Evolutionary conservation across 495 filamentous ascomycete genomes (phyloP).

Genomic region (Immersiella caudata): DNA sequence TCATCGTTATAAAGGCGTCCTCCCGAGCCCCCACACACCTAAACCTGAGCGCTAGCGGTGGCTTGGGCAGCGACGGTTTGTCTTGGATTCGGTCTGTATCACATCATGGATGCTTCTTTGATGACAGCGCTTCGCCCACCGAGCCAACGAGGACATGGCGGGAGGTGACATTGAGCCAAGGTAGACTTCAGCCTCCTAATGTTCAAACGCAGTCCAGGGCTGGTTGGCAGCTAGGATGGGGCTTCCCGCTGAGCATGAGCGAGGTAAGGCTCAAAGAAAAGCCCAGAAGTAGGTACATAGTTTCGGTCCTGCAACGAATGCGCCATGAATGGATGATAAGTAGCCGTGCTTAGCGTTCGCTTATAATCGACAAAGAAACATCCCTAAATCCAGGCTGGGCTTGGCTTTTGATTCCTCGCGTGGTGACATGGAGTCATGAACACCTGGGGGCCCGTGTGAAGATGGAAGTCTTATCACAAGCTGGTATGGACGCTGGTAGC

Average conservation of each 20-base stretch:
- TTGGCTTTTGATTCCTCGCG: not conserved
- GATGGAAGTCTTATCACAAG: not conserved
- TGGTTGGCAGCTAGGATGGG: not conserved
- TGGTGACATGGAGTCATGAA: not conserved
- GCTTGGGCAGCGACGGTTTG: not conserved
- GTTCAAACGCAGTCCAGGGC: not conserved
- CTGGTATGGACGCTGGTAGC: slow-evolving; percentile 24
- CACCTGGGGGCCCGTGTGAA: not conserved
- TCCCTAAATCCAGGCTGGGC: not conserved
- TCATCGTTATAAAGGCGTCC: not conserved
- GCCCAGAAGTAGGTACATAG: not conserved
- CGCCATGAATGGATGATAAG: not conserved
- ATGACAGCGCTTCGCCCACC: too few relatives aligned
- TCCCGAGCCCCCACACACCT: too few relatives aligned
- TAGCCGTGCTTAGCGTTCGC: not conserved
- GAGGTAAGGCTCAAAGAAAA: not conserved
- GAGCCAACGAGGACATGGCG: too few relatives aligned
- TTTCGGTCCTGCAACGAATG: not conserved
- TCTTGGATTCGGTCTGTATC: not conserved
- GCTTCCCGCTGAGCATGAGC: not conserved
- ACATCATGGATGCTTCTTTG: too few relatives aligned
- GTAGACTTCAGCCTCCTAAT: not conserved
- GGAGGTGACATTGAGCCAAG: too few relatives aligned
- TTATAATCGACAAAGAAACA: not conserved
- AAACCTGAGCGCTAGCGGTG: not conserved